Conservation (phyloP, 208 protist genomes). For the Crithidia fasciculata region DNA sequence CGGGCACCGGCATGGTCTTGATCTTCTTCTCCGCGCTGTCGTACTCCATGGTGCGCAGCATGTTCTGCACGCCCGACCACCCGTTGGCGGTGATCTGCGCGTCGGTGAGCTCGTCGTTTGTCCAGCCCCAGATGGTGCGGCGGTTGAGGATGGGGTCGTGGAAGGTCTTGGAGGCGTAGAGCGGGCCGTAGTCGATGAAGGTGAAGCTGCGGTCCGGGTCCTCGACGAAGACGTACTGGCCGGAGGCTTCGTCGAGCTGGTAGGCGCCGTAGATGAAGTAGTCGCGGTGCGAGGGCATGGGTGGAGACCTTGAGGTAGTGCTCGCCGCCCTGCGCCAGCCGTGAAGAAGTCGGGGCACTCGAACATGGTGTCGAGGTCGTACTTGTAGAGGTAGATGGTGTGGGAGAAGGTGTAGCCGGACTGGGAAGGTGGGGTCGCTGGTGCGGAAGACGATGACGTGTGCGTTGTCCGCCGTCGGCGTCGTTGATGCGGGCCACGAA, state of each 20-base stretch:
- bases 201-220: slow-evolving; percentile 24
- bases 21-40: slow-evolving; percentile 36
- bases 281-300: slow-evolving; percentile 39
- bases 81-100: slow-evolving; percentile 28
- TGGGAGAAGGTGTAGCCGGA: slow-evolving; percentile 48
- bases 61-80: slow-evolving; percentile 46
- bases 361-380: slow-evolving; percentile 39
- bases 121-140: slow-evolving; percentile 45
- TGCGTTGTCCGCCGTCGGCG: slow-evolving; percentile 30
- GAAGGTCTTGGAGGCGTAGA: slow-evolving; percentile 45
- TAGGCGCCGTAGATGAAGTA: slow-evolving; percentile 42
- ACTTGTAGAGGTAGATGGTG: slow-evolving; percentile 30
- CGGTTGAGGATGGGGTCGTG: slow-evolving; percentile 42
- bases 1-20: slow-evolving; percentile 34
- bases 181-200: slow-evolving; percentile 45
- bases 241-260: slow-evolving; percentile 3
- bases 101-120: slow-evolving; percentile 39
- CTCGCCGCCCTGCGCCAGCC: slow-evolving; percentile 6
- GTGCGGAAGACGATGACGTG: slow-evolving; percentile 54
- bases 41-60: slow-evolving; percentile 42
- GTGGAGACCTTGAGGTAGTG: slow-evolving; percentile 51
- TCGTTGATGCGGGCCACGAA: slow-evolving; percentile 44
- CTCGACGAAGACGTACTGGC: slow-evolving; percentile 37
- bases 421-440: slow-evolving; percentile 44
- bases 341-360: slow-evolving; percentile 58